Evolutionary conservation across 345 rosid species (phyloP), one percentile per base, ranked within the genome.

Genomic region (Eucalyptus virginea): DNA sequence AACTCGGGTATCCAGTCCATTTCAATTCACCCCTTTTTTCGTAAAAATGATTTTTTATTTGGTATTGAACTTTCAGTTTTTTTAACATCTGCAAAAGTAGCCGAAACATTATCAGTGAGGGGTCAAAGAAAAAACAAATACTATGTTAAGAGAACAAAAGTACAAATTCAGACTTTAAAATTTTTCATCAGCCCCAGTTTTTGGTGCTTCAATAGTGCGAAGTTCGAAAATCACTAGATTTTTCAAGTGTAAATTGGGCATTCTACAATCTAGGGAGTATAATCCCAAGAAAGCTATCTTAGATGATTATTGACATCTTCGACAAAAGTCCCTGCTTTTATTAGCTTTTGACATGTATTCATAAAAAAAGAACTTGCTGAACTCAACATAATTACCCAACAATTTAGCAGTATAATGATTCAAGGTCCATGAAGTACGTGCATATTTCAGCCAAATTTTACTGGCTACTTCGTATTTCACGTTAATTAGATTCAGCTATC

Each of bases 201-300:
- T 50, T 50, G 21, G 14, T 34, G 81, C 5, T 34, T 34, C 0
- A 0, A 34, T 9, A 0, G 8, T 18, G 2, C 3, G 45, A 72
- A 37, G 42, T 72, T 5, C 0, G 4, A 3, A 32, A 18, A 3
- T 3, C 2, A 19, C 14, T 32, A 17, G 81, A 32, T 69, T 69
- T 8, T 17, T 17, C 1, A 69, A 17, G 4, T 17, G 81, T 6
- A 69, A 17, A 3, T 69, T 32, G 24, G 23, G 2, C 23, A 7
- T 69, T 16, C 4, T 4, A 69, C 23, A 4, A 32, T 5, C 11
- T 69, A 69, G 42, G 24, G 18, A 62, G 34, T 6, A 67, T 0
- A 69, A 17, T 3, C 12, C 4, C 12, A 18, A 51, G 4, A 32
- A 32, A 69, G 42, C 7, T 12, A 32, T 69, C 42, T 32, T 16